Conservation (phyloP, 768 basidiomycete genomes). For the Plicaturopsis crispa region DNA sequence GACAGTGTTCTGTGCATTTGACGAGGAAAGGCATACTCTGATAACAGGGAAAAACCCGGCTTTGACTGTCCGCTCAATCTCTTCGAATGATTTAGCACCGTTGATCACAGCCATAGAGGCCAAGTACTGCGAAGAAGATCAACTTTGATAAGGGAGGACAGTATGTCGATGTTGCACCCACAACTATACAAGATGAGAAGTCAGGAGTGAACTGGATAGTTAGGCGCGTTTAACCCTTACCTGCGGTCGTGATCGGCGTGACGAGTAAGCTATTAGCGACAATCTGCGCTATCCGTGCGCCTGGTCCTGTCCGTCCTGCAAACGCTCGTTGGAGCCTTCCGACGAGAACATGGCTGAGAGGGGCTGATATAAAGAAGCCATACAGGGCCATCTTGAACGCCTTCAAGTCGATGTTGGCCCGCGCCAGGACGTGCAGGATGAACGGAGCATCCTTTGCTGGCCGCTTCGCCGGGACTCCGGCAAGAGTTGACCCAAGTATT, state of each 20-base stretch:
- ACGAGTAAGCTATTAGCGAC: constrained; percentile 70
- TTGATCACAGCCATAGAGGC: constrained; percentile 80
- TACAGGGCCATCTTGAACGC: constrained; percentile 82
- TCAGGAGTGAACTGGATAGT: not conserved
- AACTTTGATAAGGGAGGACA: no score
- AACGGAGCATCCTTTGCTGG: constrained; percentile 48
- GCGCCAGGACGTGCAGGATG: constrained; percentile 43
- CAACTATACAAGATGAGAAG: constrained; percentile 1
- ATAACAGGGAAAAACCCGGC: constrained; percentile 70
- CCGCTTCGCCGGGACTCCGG: constrained; percentile 46
- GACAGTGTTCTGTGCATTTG: no score
- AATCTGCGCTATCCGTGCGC: constrained; percentile 64
- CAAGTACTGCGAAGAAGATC: constrained; percentile 52
- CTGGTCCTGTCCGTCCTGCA: constrained; percentile 58
- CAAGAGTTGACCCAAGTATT: constrained; percentile 67
- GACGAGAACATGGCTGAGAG: constrained; percentile 69
- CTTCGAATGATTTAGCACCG: constrained; percentile 61
- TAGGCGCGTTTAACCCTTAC: constrained; percentile 27
- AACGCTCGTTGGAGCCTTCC: constrained; percentile 69
- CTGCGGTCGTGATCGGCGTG: constrained; percentile 65
- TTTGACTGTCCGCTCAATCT: constrained; percentile 60
- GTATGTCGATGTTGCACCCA: no score
- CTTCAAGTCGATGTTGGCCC: constrained; percentile 53
- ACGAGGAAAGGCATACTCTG: constrained; percentile 47
- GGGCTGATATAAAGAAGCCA: constrained; percentile 80